Conservation (phyloP, 345 rosid genomes). For the Salix exigua region DNA sequence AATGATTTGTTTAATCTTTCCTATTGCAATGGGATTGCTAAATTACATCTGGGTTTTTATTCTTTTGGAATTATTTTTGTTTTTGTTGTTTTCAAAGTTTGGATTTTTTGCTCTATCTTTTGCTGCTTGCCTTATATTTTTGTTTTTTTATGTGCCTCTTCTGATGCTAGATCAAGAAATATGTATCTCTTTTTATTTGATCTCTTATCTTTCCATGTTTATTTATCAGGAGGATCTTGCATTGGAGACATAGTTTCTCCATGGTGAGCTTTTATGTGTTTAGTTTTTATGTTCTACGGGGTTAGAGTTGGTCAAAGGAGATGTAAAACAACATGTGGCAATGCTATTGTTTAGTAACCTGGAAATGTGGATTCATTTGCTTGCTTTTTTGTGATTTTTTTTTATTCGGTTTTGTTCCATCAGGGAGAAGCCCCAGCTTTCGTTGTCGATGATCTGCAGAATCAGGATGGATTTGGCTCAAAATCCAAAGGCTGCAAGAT, state of each 20-base stretch:
- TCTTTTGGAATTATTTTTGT: conserved; percentile 8
- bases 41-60: conserved; percentile 15
- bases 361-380: conserved; percentile 3
- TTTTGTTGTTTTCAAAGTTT: conserved; percentile 2
- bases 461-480: conserved; percentile 36
- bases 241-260: conserved; percentile 55
- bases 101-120: not conserved
- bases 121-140: not conserved
- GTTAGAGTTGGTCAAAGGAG: not conserved
- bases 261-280: conserved; percentile 69
- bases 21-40: not conserved
- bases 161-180: conserved; percentile 28
- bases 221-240: conserved; percentile 62
- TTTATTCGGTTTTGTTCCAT: conserved; percentile 23
- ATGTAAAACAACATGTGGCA: not conserved
- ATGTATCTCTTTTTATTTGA: conserved; percentile 24
- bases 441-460: conserved; percentile 35
- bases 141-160: not conserved
- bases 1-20: not conserved
- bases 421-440: conserved; percentile 87
- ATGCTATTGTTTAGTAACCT: not conserved
- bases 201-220: conserved; percentile 34
- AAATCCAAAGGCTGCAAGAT: conserved; percentile 44
- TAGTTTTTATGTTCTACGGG: not conserved
- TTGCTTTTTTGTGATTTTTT: conserved; percentile 13